Evolutionary conservation across 805 yeast species (phyloP).

Genomic region (Alloascoidea hylecoeti): DNA sequence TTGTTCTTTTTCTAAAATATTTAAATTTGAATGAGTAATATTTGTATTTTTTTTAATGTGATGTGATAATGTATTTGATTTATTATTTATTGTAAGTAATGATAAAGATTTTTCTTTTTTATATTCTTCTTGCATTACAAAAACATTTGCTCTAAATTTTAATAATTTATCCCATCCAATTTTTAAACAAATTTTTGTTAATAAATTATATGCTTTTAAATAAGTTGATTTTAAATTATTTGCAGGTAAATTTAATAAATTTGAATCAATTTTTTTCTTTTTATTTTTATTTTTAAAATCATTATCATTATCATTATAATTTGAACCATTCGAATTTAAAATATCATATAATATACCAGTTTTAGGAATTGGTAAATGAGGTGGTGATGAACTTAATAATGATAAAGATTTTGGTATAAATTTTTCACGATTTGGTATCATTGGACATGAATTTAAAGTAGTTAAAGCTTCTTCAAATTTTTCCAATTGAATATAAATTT

Average conservation of each 20-base stretch:
- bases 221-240: conserved; percentile 37
- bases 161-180: conserved; percentile 79
- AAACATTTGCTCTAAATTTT: conserved; percentile 49
- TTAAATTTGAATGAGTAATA: conserved; percentile 2
- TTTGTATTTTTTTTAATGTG: conserved; percentile 3
- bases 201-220: conserved; percentile 47
- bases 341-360: conserved; percentile 37
- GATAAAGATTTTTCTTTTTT: conserved; percentile 9
- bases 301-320: too few relatives aligned
- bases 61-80: conserved; percentile 4
- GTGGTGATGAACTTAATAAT: conserved; percentile 9
- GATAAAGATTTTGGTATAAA: not conserved
- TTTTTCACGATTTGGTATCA: conserved; percentile 32
- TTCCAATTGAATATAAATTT: conserved; percentile 39
- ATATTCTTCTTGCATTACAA: conserved; percentile 72
- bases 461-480: conserved; percentile 48
- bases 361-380: conserved; percentile 33
- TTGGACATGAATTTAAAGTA: conserved; percentile 64
- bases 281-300: too few relatives aligned
- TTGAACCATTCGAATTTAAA: not conserved
- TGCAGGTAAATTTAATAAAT: conserved; percentile 36
- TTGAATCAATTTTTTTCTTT: conserved; percentile 28
- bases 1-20: not conserved
- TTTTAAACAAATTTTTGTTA: conserved; percentile 50
- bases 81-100: conserved; percentile 9